Evolutionary conservation across 768 basidiomycete genomes (phyloP), one percentile per base, ranked within the genome.

Genomic region (Cyclocybe cylindracea): DNA sequence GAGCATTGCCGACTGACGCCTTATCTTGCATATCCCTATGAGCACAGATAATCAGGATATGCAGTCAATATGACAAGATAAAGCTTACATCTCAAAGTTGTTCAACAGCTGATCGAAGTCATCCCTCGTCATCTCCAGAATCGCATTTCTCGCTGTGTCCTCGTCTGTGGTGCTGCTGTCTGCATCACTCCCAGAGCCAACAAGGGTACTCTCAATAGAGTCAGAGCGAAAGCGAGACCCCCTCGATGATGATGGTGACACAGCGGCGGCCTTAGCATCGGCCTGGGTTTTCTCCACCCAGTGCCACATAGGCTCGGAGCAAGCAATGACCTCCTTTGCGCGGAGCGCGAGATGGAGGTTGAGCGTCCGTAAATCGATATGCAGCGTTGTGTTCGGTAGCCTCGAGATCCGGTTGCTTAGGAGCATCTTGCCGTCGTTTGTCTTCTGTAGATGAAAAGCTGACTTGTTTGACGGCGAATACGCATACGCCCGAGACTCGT

Each of bases 281-380:
- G 56, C 62, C 68, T 84, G 83, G 53, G 77, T 78, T 19, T 77
- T 77, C 16, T 70, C 61, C 3, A 89, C 78, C 80, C 83, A 89
- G 48, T 87, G 86, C 89, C 89, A 91, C 87, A 90, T 90, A 31
- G 82, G 74, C 66, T 90, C 89, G 0, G 83, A 75, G 59, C 87
- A 89, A 7, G 77, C 86, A 10, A 89, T 57, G n/a, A 89, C 75
- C 62, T 87, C 88, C 51, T 78, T 75, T 7, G 79, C 78, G 10
- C 85, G 76, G 56, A 83, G 51, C 13, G 78, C 70, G n/a, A 91
- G 72, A 66, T 87, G 86, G 52, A 88, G 64, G 60, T 86, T 85
- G 41, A 88, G 66, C 7, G 78, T 75, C 48, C 77, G 73, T 44
- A 82, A 54, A 64, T 89, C 87, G 32, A 87, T 70, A 38, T 78